These are phyloP conservation scores for Aspergillus asperescens DNA, from an alignment of 495 filamentous ascomycete species.

Conservation along the genomic window DNA sequence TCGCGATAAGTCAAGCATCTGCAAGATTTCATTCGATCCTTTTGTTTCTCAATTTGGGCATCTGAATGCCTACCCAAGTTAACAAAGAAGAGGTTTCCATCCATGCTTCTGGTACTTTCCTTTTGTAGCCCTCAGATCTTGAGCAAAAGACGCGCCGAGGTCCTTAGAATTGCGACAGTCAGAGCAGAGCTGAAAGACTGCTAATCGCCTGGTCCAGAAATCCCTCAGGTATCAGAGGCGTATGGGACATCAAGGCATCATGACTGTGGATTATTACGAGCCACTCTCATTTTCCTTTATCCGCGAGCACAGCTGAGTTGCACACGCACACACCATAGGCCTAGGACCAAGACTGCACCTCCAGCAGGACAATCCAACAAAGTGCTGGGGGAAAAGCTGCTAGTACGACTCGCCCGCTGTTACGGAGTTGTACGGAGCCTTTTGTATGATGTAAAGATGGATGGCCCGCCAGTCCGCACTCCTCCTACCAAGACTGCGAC, in stretches of 20 bases:
- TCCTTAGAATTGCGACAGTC: not conserved
- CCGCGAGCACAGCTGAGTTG: not conserved
- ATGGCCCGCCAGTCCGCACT: not conserved
- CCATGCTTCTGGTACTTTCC: not conserved
- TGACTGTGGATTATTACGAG: slow-evolving; percentile 2
- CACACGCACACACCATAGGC: not conserved
- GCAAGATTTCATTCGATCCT: not conserved
- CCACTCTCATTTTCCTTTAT: not conserved
- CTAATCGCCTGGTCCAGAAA: slow-evolving; percentile 1
- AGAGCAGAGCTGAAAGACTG: slow-evolving; percentile 2
- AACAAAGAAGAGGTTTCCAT: not conserved
- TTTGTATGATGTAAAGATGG: slow-evolving; percentile 14
- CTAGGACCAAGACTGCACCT: slow-evolving; percentile 2
- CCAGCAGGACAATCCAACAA: slow-evolving; percentile 1
- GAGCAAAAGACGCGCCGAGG: not conserved
- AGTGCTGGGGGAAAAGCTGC: not conserved
- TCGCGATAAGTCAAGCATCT: not conserved
- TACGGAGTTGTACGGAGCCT: slow-evolving; percentile 13
- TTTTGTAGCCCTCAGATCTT: too few species aligned
- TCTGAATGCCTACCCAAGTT: not conserved
- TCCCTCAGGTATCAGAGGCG: not conserved
- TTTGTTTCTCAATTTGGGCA: not conserved
- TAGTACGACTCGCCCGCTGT: slow-evolving; percentile 9
- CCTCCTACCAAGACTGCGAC: not conserved
- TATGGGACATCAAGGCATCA: slow-evolving; percentile 4